These are phyloP conservation scores for Backusella macrospora DNA, from an alignment of 192 early-diverging fungal genomes.

Conservation along the genomic window DNA sequence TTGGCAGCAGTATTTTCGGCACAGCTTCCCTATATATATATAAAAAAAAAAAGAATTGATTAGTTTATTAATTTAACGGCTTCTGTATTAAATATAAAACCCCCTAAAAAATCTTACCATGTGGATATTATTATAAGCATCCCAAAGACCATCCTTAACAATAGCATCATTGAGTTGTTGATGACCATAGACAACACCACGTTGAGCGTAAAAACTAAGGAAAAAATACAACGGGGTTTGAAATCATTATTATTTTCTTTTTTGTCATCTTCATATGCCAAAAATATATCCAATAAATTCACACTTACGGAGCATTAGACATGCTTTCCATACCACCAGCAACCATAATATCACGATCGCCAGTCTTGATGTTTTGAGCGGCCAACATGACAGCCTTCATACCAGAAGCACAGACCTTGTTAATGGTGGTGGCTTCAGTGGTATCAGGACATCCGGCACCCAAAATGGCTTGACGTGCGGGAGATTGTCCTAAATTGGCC, in stretches of 20 bases:
- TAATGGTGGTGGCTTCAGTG: conserved; percentile 95
- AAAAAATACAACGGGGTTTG: background rate
- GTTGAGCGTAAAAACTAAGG: conserved; percentile 59
- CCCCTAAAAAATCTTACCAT: conserved; percentile 32
- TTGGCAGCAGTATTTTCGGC: conserved; percentile 89
- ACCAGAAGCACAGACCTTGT: conserved; percentile 99
- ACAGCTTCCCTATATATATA: conserved; percentile 69
- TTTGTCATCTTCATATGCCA: conserved; percentile 14
- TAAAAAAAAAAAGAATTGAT: conserved; percentile 15
- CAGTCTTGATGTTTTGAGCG: conserved; percentile 79
- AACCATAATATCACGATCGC: conserved; percentile 79
- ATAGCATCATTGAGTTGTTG: conserved; percentile 81
- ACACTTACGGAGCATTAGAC: conserved; percentile 85
- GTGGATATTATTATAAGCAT: conserved; percentile 93
- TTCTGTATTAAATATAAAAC: background rate
- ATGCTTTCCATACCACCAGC: conserved; percentile 98
- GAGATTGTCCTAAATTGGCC: conserved; percentile 87
- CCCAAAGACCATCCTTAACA: conserved; percentile 95
- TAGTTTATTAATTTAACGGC: background rate
- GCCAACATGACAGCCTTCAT: conserved; percentile 96
- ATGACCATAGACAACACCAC: conserved; percentile 79
- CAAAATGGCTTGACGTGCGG: conserved; percentile 89
- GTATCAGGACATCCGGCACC: conserved; percentile 75
- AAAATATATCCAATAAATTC: background rate
- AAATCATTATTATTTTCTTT: too few species aligned